Percentiles rank a stretch among this genome's conserved stretches.
These are phyloP conservation scores for Linanthus parryae DNA, from an alignment of 148 eudicot species.

Conservation along the genomic window DNA sequence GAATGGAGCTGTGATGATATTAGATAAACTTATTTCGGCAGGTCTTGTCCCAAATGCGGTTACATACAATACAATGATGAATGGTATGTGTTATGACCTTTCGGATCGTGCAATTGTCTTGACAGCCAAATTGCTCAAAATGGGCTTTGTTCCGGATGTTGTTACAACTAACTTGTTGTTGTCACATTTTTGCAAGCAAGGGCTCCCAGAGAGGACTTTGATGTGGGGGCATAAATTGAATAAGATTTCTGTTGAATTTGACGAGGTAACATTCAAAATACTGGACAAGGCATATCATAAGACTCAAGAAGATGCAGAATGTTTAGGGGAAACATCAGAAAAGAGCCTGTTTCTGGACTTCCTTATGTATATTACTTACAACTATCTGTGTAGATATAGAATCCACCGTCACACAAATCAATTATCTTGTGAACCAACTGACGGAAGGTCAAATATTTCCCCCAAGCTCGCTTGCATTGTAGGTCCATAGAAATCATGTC, in stretches of 20 bases:
- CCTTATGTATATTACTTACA: slow-evolving; percentile 81
- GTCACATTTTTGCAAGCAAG: slow-evolving; percentile 79
- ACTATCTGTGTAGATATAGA: slow-evolving; percentile 43
- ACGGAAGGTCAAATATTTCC: slow-evolving; percentile 4
- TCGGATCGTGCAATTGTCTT: slow-evolving; percentile 74
- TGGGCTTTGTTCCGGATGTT: slow-evolving; percentile 78
- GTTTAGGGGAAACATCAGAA: slow-evolving; percentile 34
- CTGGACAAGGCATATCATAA: slow-evolving; percentile 55
- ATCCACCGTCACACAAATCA: slow-evolving; percentile 7
- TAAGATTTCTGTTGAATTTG: slow-evolving; percentile 51
- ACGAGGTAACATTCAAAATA: slow-evolving; percentile 61
- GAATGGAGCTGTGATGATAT: slow-evolving; percentile 56
- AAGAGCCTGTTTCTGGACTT: slow-evolving; percentile 75
- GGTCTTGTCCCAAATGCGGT: slow-evolving; percentile 77
- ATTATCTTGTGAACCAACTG: slow-evolving; percentile 10
- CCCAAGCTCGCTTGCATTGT: slow-evolving; percentile 4
- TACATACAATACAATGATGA: slow-evolving; percentile 86
- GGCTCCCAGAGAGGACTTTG: slow-evolving; percentile 61
- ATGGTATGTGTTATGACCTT: slow-evolving; percentile 68
- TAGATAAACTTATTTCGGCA: slow-evolving; percentile 68
- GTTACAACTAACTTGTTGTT: slow-evolving; percentile 73
- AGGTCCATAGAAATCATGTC: slow-evolving; percentile 2
- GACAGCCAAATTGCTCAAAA: slow-evolving; percentile 79
- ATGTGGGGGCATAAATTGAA: slow-evolving; percentile 77
- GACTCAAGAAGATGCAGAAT: slow-evolving; percentile 27